A percentile compares a stretch with the other conserved stretches of the same genome.
Conservation (phyloP, 352 stramenopile genomes). For the Discostella stelligera region DNA sequence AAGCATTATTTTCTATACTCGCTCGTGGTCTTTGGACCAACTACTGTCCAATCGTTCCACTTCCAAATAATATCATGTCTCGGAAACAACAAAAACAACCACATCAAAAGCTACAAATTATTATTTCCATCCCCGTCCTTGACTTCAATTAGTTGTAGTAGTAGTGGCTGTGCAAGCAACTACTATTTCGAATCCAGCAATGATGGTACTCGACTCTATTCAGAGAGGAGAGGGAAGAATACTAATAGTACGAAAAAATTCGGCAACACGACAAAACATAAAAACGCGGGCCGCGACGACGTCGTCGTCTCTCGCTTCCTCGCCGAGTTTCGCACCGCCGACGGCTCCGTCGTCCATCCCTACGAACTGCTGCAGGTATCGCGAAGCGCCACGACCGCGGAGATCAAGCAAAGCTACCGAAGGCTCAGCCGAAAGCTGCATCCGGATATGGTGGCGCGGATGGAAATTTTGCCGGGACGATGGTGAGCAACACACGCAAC, state of each 20-base stretch:
- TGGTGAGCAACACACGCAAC: too few species aligned
- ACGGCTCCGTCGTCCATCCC: conserved; percentile 59
- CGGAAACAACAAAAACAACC: too few species aligned
- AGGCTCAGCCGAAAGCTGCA: conserved; percentile 58
- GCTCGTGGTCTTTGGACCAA: background rate
- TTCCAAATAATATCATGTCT: background rate
- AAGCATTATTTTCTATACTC: conserved; percentile 9
- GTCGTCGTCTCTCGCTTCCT: conserved; percentile 27
- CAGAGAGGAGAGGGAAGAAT: conserved; percentile 8
- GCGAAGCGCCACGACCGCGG: conserved; percentile 40
- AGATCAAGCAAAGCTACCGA: conserved; percentile 65
- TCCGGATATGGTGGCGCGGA: conserved; percentile 56
- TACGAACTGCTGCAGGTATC: conserved; percentile 62
- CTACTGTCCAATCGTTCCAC: background rate
- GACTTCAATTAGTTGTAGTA: too few species aligned
- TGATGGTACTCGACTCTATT: background rate
- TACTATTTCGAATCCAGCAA: background rate
- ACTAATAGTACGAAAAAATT: conserved; percentile 16
- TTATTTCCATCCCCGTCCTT: too few species aligned
- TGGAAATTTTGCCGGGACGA: conserved; percentile 59
- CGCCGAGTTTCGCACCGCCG: conserved; percentile 43
- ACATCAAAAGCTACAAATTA: too few species aligned
- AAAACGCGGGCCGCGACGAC: background rate
- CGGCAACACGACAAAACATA: conserved; percentile 13
- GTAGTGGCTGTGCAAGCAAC: conserved; percentile 1